Evolutionary conservation across 2,329 filamentous ascomycete genomes (phyloP), one percentile per base, ranked within the genome.

Genomic region (Biscogniauxia sp.): DNA sequence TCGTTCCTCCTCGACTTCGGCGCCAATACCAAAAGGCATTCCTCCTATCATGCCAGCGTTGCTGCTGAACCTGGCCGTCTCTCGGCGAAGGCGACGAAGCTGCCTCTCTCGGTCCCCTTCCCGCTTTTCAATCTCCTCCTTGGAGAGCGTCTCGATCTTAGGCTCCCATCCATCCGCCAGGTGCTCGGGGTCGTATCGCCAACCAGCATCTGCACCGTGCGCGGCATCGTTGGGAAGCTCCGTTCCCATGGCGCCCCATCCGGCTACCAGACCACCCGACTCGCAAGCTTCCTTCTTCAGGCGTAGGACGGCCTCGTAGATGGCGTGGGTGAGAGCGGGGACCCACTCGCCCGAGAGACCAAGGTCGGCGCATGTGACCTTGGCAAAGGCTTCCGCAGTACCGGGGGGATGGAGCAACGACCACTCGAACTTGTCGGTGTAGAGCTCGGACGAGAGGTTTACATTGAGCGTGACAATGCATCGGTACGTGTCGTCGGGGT

Each of bases 391-490:
- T 75, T 99, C 94, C 0, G 95, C 92, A 51, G 94, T 93, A 20
- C 94, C 94, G 1, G 93, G 90, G 2, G 93, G 93, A 70, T 98
- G 93, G 19, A 97, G 82, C 20, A 99, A 80, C 5, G 94, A 98
- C 94, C 94, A 98, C 74, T 98, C 94, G 66, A 99, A 98, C 72
- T 93, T 97, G 81, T 99, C 95, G 3, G 92, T 96, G 76, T 97
- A 98, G 13, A 98, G 84, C 68, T 91, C 88, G 59, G 96, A 96
- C 57, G 93, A 88, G 20, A 98, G 83, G 72, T 97, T 97, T 70
- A 99, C 91, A 73, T 91, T 97, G 52, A 99, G 81, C 52, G 87
- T 91, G 67, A 99, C 88, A 69, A 98, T 90, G 74, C 95, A 98
- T 54, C 95, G 88, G 76, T 98, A 97, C 2, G 92, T 93, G 75